phyloP scores from a whole-genome alignment of 2,329 filamentous ascomycete species.

The Waltergamsia citrina region DNA sequence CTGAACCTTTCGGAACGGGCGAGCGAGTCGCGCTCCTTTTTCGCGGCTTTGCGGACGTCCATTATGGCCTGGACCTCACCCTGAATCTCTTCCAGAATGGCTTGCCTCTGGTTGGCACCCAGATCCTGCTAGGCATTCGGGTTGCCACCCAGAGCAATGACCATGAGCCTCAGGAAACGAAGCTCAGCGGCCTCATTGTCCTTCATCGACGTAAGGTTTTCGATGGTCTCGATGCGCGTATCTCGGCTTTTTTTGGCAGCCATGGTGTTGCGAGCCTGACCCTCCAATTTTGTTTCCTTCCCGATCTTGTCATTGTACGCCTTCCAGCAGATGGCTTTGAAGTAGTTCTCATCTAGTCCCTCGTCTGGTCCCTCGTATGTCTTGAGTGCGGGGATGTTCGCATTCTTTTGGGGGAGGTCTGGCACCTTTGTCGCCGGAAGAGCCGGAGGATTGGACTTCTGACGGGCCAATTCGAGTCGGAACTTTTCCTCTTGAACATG shows the following conservation, averaged over 20 bases:
- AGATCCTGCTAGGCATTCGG: conserved; percentile 12
- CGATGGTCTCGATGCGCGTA: conserved; percentile 16
- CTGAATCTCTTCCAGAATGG: too few species aligned
- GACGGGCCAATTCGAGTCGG: conserved; percentile 11
- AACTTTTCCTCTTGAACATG: conserved; percentile 10
- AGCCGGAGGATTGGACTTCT: conserved; percentile 13
- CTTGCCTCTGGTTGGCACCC: conserved; percentile 7
- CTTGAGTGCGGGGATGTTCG: too few species aligned
- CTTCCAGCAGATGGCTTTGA: too few species aligned
- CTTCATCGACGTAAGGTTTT: conserved; percentile 10
- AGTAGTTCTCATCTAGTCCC: too few species aligned
- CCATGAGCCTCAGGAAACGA: conserved; percentile 16
- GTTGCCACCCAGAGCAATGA: conserved; percentile 13
- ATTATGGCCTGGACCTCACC: too few species aligned
- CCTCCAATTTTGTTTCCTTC: too few species aligned
- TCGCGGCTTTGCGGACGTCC: too few species aligned
- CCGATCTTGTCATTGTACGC: too few species aligned
- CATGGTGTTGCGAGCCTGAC: conserved; percentile 28
- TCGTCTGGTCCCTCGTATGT: too few species aligned
- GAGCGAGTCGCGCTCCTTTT: too few species aligned
- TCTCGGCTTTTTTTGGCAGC: conserved; percentile 25
- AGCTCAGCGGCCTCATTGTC: conserved; percentile 14
- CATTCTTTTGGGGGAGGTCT: conserved; percentile 17
- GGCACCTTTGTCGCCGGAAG: conserved; percentile 15
- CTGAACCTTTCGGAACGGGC: too few species aligned